Evolutionary conservation across 139 green algal genomes (phyloP), one percentile per base, ranked within the genome.

Genomic region (Deuterostichococcus epilithicus): DNA sequence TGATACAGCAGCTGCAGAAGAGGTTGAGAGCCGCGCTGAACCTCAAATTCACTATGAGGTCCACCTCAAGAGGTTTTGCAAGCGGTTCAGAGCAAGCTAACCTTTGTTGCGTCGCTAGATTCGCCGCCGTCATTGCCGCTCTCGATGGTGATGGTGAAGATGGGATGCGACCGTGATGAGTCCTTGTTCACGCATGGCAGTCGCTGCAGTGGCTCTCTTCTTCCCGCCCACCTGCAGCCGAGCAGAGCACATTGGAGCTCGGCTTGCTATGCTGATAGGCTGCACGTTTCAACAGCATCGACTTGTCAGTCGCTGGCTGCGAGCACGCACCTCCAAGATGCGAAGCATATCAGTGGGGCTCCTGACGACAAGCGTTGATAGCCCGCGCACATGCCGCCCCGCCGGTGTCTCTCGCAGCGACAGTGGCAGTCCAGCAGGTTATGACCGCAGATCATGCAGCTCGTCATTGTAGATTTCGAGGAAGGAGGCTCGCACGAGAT

Each of bases 381-480:
- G 81, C 5, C 89, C 90, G 82, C 90, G 68, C 95, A 96, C n/a
- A 94, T 89, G 2, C 90, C 90, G 34, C 71, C 83, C 18, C 94
- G 52, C 90, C 52, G 88, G 88, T 75, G 85, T 84, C 85, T 97
- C 93, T 68, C 77, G 91, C 10, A 97, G 79, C 47, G 94, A 87
- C 52, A 94, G 85, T 87, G 44, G 88, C 86, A 74, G 93, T 89
- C 3, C n/a, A n/a, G 84, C 74, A 35, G 89, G 86, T 77, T 88
- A 90, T 35, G 78, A 85, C 39, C 96, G 83, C 69, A 89, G 75
- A 42, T 91, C 85, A 10, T 82, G 35, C 42, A 96, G 84, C 67
- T 94, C 88, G 80, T 97, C 93, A 76, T 97, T 97, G 84, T 97
- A 97, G 68, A 97, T 93, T 74, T 97, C 93, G 73, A 97, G 78